A percentile compares a stretch with the other conserved stretches of the same genome.
phyloP scores from a whole-genome alignment of 768 basidiomycete genomes.

The Neoboletus brunneissimus region DNA sequence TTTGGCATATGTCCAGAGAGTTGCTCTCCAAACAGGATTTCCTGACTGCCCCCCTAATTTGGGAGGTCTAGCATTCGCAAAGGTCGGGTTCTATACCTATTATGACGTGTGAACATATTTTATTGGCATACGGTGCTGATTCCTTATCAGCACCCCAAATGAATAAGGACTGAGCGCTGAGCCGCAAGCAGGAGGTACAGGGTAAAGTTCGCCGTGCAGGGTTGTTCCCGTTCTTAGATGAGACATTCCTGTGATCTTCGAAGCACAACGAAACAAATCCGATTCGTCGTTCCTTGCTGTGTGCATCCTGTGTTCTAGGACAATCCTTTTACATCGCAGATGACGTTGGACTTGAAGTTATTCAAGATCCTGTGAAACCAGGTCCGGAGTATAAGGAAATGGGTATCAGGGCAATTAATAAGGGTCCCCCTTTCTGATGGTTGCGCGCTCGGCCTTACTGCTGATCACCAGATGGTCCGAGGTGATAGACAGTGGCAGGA shows the following conservation, averaged over 20 bases:
- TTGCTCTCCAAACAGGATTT: neutral
- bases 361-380: neutral
- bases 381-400: neutral
- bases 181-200: neutral
- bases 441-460: neutral
- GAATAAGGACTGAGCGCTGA: too few species aligned
- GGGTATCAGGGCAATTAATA: neutral
- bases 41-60: neutral
- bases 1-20: neutral
- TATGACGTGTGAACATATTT: neutral
- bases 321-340: neutral
- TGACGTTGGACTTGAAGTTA: neutral
- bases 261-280: neutral
- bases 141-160: neutral
- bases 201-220: neutral
- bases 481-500: neutral
- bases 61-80: neutral
- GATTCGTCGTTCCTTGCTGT: neutral
- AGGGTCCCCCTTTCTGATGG: neutral
- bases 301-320: neutral
- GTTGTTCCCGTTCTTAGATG: neutral
- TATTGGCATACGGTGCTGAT: neutral
- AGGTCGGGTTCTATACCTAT: neutral
- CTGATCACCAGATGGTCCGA: neutral
- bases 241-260: too few species aligned